phyloP scores from a whole-genome alignment of 768 basidiomycete genomes.

The Hericium rajendrae region DNA sequence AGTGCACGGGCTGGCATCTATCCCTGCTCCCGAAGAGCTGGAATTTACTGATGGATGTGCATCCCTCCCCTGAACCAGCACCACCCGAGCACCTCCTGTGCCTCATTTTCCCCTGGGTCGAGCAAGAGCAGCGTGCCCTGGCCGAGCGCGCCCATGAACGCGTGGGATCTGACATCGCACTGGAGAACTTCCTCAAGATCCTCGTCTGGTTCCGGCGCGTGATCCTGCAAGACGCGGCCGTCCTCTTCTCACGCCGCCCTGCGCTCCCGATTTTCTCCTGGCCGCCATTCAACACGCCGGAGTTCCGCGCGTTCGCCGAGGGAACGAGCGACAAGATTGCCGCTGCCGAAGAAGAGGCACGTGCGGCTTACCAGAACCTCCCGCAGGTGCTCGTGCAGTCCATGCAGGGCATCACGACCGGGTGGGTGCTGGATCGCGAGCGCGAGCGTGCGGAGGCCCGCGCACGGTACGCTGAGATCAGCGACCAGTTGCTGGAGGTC shows the following conservation, averaged over 20 bases:
- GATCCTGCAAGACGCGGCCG: background rate
- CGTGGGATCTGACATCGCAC: background rate
- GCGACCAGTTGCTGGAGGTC: background rate
- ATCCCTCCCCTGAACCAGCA: background rate
- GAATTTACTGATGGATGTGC: background rate
- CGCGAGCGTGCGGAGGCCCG: background rate
- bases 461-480: background rate
- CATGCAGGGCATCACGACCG: background rate
- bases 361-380: background rate
- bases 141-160: background rate
- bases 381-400: background rate
- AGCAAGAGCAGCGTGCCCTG: background rate
- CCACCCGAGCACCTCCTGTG: background rate
- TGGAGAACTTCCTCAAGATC: background rate
- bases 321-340: background rate
- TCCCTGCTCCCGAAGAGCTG: background rate
- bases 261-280: background rate
- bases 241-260: background rate
- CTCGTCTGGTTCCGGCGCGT: background rate
- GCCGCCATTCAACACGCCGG: background rate
- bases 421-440: background rate
- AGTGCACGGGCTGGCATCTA: background rate
- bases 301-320: background rate
- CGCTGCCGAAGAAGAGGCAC: background rate
- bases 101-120: background rate